These are phyloP conservation scores for Mortierella sp. DNA, from an alignment of 371 early-diverging fungal genomes.

Conservation along the genomic window DNA sequence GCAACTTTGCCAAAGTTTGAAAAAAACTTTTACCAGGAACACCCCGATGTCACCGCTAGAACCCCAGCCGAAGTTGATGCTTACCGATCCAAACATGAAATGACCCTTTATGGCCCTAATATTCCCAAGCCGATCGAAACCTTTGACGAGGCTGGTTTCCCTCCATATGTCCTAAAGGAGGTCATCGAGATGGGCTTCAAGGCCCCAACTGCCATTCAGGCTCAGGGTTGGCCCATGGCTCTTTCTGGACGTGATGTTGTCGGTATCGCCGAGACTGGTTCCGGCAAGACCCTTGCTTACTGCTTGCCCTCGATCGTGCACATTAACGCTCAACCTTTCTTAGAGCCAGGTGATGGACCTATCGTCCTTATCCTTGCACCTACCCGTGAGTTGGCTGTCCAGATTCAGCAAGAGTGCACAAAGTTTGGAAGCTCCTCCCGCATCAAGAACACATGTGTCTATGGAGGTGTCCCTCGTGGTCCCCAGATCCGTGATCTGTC, in stretches of 20 bases:
- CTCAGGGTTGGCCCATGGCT: constrained; percentile 99
- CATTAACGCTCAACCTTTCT: constrained; percentile 96
- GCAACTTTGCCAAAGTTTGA: constrained; percentile 82
- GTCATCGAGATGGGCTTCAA: constrained; percentile 88
- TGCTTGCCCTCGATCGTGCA: constrained; percentile 98
- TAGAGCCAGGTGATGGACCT: constrained; percentile 97
- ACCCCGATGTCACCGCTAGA: constrained; percentile 72
- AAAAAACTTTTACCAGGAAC: constrained; percentile 95
- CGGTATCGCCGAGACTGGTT: constrained; percentile 98
- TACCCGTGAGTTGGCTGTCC: constrained; percentile 94
- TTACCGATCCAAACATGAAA: constrained; percentile 76
- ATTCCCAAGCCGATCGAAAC: constrained; percentile 86
- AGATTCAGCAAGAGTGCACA: constrained; percentile 94
- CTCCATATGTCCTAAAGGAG: constrained; percentile 88
- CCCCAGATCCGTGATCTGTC: constrained; percentile 94
- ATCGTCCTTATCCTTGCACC: constrained; percentile 95
- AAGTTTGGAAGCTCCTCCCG: constrained; percentile 91
- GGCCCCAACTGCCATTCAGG: constrained; percentile 97
- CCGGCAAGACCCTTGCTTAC: constrained; percentile 99
- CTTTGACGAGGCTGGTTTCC: constrained; percentile 89
- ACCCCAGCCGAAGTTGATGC: constrained; percentile 69
- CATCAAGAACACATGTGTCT: constrained; percentile 95
- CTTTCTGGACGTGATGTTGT: constrained; percentile 98
- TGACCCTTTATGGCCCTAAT: constrained; percentile 78
- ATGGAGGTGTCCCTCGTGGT: constrained; percentile 97